Evolutionary conservation across 164 flowering plant genomes (phyloP), one percentile per base, ranked within the genome.

Genomic region (Aristolochia fimbriata): DNA sequence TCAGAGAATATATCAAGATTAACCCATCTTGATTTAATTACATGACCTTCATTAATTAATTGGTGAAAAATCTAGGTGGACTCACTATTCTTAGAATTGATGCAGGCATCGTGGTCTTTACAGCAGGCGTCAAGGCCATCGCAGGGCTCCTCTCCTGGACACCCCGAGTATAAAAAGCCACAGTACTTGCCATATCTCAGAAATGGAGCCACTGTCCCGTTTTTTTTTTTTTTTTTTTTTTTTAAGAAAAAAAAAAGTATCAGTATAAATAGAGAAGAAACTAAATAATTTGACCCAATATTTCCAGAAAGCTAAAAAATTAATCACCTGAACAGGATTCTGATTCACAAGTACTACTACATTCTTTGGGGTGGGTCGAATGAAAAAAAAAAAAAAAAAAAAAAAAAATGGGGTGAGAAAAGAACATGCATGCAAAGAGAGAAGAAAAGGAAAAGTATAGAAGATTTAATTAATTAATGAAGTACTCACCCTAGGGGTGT

Each of bases 141-240:
- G 48, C 98, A 93, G 0, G 98, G 98, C 51, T 65, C 69, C 78
- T 93, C 97, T 21, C 98, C 97, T 0, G 91, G 94, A 58, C 98
- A 93, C 14, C 98, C 98, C 62, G 87, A 84, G 56, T 93, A 87
- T 31, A 86, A 64, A 0, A 90, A 80, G 20, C 98, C 98, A 67
- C 98, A 93, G 50, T 93, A 93, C 79, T 93, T 93, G n/a, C 98
- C 99, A 72, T 93, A 93, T 72, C 92, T 84, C 69, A 93, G 68
- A 57, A 91, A 71, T 74, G 97, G 97, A 52, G 96, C 86, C 66
- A 86, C 97, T 91, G 61, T n/a, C n/a, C n/a, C n/a, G n/a, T n/a
- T n/a, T n/a, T n/a, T n/a, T n/a, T n/a, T n/a, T n/a, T n/a, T n/a
- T n/a, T n/a, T n/a, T n/a, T n/a, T n/a, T n/a, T n/a, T n/a, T n/a